These are phyloP conservation scores for Fusarium metavorans DNA, from an alignment of 2,329 filamentous ascomycete species.

Conservation along the genomic window DNA sequence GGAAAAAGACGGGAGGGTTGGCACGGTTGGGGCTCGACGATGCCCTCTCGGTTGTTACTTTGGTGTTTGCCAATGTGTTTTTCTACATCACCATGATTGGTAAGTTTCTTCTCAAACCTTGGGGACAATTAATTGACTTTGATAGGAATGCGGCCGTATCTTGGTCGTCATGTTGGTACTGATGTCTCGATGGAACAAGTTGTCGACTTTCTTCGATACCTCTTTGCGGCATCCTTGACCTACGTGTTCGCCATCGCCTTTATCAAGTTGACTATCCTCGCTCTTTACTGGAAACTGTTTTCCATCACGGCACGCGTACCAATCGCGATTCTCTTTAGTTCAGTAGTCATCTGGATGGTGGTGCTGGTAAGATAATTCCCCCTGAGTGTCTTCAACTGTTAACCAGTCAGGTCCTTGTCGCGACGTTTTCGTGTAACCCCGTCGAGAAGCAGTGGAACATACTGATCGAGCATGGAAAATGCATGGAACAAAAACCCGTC, in stretches of 20 bases:
- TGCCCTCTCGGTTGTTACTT: neutral
- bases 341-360: neutral
- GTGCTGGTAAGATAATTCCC: neutral
- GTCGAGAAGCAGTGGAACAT: slow-evolving; percentile 7
- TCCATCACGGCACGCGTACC: neutral
- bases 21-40: neutral
- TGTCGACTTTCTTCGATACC: neutral
- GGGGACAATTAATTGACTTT: neutral
- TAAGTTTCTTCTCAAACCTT: neutral
- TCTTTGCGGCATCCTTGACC: neutral
- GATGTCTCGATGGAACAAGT: neutral
- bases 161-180: neutral
- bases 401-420: neutral
- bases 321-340: neutral
- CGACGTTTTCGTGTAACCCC: slow-evolving; percentile 5
- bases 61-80: slow-evolving; percentile 4
- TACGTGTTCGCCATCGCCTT: neutral
- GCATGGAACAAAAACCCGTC: slow-evolving; percentile 1
- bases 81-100: slow-evolving; percentile 4
- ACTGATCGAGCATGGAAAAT: neutral
- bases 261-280: slow-evolving; percentile 1
- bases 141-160: neutral
- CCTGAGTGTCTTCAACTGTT: neutral
- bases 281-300: neutral
- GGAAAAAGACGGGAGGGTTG: slow-evolving; percentile 1